Evolutionary conservation across 805 yeast species (phyloP).

Genomic region (Ogataea polymorpha): DNA sequence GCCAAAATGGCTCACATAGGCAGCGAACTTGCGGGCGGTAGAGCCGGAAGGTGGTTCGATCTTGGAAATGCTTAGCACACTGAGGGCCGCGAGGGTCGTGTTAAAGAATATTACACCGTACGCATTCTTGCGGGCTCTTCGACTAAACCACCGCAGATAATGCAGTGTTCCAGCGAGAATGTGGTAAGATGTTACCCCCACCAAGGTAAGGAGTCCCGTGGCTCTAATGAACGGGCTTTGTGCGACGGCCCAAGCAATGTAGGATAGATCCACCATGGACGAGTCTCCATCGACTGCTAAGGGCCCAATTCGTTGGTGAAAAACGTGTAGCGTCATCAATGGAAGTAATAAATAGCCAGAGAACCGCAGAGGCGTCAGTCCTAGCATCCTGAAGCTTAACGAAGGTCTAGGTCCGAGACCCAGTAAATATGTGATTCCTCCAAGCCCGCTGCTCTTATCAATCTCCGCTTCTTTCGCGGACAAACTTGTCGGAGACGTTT

Average conservation of each 20-base stretch:
- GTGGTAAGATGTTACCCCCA: slow-evolving; percentile 48
- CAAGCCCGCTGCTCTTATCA: slow-evolving; percentile 53
- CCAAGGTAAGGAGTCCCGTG: slow-evolving; percentile 35
- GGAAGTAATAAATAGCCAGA: slow-evolving; percentile 56
- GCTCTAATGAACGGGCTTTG: slow-evolving; percentile 5
- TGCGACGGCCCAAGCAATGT: slow-evolving; percentile 40
- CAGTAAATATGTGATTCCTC: slow-evolving; percentile 53
- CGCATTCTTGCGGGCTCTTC: slow-evolving; percentile 41
- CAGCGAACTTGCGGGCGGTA: slow-evolving; percentile 21
- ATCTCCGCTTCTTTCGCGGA: slow-evolving; percentile 20
- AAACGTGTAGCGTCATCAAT: slow-evolving; percentile 43
- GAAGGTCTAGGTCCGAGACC: slow-evolving; percentile 55
- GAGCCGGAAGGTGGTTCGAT: slow-evolving; percentile 23
- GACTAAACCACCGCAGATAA: slow-evolving; percentile 40
- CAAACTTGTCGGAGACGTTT: slow-evolving; percentile 4
- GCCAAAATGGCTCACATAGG: slow-evolving; percentile 10
- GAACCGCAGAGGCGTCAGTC: slow-evolving; percentile 54
- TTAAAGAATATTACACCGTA: slow-evolving; percentile 39
- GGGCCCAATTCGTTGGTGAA: slow-evolving; percentile 49
- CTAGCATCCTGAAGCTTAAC: slow-evolving; percentile 40
- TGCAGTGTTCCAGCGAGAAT: slow-evolving; percentile 49
- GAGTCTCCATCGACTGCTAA: slow-evolving; percentile 62
- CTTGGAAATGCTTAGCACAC: slow-evolving; percentile 30
- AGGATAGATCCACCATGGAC: slow-evolving; percentile 50
- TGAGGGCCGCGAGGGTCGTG: slow-evolving; percentile 36